Base-by-base conservation (phyloP, 345 rosid genomes). In the Eutrema yunnanense region DNA sequence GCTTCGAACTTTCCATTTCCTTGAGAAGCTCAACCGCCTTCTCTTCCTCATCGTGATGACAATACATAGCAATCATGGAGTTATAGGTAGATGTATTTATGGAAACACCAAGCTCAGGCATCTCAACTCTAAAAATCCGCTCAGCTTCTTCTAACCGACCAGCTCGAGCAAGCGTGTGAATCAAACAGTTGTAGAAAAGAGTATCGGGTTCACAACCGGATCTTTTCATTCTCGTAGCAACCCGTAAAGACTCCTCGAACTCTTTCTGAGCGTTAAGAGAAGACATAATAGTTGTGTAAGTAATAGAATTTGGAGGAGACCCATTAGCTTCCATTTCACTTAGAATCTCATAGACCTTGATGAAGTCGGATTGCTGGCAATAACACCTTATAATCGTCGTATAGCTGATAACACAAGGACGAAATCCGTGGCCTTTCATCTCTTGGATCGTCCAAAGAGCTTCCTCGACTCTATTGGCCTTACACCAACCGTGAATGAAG, bases 401-500 rank as follows among this genome's bases (percentile, higher is more conserved):
- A 77, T 89, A 93, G 61, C 96, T 89, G 56, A 90, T 85, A 16
- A 86, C 91, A 75, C 87, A 86, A 41, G 92, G 96, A 12, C 40
- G 79, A 50, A 47, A 75, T 0, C 92, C 97, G 36, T 85, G 69
- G 1, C 97, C 98, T 75, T 78, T 93, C 98, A 93, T 93, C 75
- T 93, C 97, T 49, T 89, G 92, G 34, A 93, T 76, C 5, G 97
- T 86, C 97, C 98, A 93, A 3, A 77, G 82, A 48, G 97, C 98
- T 73, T 90, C 97, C 36, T 89, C 94, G 3, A 86, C 87, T 38
- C 86, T 79, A 41, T 85, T 85, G n/a, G 80, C 67, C 79, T 85
- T 84, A 75, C 97, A 90, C 98, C 98, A 93, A 51, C 98, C 97
- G 37, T 88, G 86, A 52, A 93, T 87, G 44, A 90, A 85, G 40